A percentile compares a stretch with the other conserved stretches of the same genome.
These are phyloP conservation scores for Cymbidium sinense DNA, from an alignment of 106 monocot species.

Conservation along the genomic window DNA sequence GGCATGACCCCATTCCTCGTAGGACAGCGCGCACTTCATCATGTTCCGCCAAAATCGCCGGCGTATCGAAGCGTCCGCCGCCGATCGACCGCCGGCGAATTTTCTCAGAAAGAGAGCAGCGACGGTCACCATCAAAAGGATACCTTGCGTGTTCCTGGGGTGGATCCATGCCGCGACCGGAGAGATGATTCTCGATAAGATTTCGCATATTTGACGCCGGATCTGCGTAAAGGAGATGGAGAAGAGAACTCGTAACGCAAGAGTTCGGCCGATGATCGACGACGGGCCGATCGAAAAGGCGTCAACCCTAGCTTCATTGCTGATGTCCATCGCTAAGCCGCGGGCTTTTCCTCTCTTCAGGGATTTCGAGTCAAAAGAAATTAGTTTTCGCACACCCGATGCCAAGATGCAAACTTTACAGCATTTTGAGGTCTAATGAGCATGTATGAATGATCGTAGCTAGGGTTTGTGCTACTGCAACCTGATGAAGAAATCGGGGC, in stretches of 20 bases:
- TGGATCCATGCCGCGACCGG: conserved; percentile 53
- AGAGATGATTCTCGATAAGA: conserved; percentile 5
- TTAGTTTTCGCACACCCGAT: not conserved
- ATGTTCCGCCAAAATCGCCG: conserved; percentile 60
- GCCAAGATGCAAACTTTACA: not conserved
- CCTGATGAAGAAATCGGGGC: not conserved
- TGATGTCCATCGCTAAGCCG: conserved; percentile 36
- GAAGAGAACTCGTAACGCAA: conserved; percentile 48
- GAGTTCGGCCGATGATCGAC: conserved; percentile 51
- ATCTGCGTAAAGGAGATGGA: conserved; percentile 36
- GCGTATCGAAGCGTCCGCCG: conserved; percentile 44
- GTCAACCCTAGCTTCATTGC: conserved; percentile 42
- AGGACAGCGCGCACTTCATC: conserved; percentile 55
- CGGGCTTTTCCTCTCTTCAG: not conserved
- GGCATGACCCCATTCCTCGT: conserved; percentile 73
- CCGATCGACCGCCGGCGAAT: conserved; percentile 43
- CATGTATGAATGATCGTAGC: not conserved
- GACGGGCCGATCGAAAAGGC: conserved; percentile 55
- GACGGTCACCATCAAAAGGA: conserved; percentile 41
- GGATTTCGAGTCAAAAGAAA: not conserved
- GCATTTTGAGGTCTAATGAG: not conserved
- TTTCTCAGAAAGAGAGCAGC: conserved; percentile 34
- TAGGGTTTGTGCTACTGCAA: not conserved
- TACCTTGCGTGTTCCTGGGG: conserved; percentile 63
- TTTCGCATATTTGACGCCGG: conserved; percentile 7